These are phyloP conservation scores for Fallopia convolvulus DNA, from an alignment of 148 eudicot species.

Conservation along the genomic window DNA sequence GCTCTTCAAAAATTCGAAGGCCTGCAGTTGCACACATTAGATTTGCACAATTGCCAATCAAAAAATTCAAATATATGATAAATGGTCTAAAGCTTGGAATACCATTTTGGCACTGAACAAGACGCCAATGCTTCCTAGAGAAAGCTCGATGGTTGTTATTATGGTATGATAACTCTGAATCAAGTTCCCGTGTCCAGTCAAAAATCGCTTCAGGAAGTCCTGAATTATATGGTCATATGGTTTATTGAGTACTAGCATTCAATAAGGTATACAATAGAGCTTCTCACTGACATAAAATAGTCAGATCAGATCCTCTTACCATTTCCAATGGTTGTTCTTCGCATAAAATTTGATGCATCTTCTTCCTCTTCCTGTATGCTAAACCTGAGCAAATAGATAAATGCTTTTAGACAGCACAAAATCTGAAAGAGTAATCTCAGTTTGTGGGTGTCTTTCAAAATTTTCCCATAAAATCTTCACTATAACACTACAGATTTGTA, in stretches of 20 bases:
- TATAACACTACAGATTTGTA: not conserved
- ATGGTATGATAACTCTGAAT: slow-evolving; percentile 63
- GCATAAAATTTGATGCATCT: slow-evolving; percentile 35
- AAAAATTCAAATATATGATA: not conserved
- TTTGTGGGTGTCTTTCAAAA: not conserved
- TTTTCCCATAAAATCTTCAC: not conserved
- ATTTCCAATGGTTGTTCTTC: slow-evolving; percentile 93
- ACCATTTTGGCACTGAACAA: slow-evolving; percentile 98
- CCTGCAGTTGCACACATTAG: slow-evolving; percentile 37
- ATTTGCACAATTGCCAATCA: not conserved
- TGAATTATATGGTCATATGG: slow-evolving; percentile 17
- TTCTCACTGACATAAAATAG: not conserved
- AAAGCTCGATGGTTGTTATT: slow-evolving; percentile 65
- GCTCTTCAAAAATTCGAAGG: slow-evolving; percentile 98
- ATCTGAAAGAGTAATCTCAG: not conserved
- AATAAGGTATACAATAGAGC: not conserved
- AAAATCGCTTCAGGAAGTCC: slow-evolving; percentile 87
- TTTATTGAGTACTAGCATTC: not conserved
- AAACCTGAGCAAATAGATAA: slow-evolving; percentile 39
- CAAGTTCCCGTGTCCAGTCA: slow-evolving; percentile 91
- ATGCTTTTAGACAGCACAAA: slow-evolving; percentile 12
- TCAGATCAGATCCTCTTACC: slow-evolving; percentile 32
- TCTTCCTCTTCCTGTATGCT: slow-evolving; percentile 90
- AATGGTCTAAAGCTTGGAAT: slow-evolving; percentile 3
- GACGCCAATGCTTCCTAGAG: slow-evolving; percentile 96